Percentiles rank a stretch among this genome's conserved stretches.
These are phyloP conservation scores for Carex scoparia DNA, from an alignment of 176 grass and related monocot species.

Conservation along the genomic window DNA sequence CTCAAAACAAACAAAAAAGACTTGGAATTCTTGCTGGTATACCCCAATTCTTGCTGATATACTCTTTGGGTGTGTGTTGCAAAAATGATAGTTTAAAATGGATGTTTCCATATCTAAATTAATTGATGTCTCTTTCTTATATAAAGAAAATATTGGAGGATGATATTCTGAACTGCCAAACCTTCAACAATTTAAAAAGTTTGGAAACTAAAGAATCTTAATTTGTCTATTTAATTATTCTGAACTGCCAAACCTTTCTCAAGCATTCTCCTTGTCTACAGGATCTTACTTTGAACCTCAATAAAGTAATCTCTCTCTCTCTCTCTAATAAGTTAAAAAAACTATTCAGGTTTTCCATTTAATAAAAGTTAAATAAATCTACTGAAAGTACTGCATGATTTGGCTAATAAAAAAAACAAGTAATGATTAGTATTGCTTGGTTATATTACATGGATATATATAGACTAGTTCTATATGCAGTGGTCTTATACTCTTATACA, in stretches of 20 bases:
- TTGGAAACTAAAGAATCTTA: background rate
- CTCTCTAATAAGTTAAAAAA: background rate
- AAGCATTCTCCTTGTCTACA: background rate
- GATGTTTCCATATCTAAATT: background rate
- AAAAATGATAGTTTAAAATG: background rate
- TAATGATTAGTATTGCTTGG: background rate
- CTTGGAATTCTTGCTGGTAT: background rate
- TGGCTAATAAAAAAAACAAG: background rate
- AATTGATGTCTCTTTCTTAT: background rate
- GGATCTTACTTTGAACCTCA: background rate
- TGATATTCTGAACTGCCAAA: background rate
- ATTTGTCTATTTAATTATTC: background rate
- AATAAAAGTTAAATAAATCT: background rate
- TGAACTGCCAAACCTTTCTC: background rate
- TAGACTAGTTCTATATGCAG: background rate
- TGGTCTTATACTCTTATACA: background rate
- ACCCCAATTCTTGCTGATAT: background rate
- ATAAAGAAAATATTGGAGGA: background rate
- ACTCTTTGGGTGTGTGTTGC: background rate
- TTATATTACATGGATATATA: no score
- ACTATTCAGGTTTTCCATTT: background rate
- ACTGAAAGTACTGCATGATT: background rate
- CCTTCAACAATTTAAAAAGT: background rate
- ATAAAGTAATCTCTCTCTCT: background rate
- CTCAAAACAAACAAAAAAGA: background rate